Conservation (phyloP, 129 eudicot species). For the Pittosporum tobira region DNA sequence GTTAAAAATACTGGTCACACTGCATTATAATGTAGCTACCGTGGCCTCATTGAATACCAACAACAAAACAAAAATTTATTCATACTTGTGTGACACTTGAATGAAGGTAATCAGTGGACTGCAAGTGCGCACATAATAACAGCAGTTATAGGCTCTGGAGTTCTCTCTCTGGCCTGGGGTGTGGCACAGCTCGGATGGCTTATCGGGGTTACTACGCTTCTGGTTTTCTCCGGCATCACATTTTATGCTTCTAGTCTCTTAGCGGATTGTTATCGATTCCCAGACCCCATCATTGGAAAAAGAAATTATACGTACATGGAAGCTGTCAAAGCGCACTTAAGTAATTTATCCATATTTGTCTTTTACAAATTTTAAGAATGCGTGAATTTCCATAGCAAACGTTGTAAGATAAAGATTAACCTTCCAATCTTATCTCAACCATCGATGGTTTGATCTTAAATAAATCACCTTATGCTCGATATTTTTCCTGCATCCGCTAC, state of each 20-base stretch:
- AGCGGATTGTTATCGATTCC: constrained; percentile 61
- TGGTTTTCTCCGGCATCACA: constrained; percentile 44
- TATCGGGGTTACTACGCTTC: constrained; percentile 45
- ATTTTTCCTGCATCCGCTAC: too few species aligned
- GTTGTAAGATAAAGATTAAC: too few species aligned
- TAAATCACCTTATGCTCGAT: too few species aligned
- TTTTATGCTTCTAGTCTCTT: constrained; percentile 43
- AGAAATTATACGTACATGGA: constrained; percentile 64
- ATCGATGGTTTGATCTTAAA: too few species aligned
- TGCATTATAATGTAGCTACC: too few species aligned
- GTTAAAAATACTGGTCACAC: too few species aligned
- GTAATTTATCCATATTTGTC: constrained; percentile 14
- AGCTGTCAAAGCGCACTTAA: constrained; percentile 51
- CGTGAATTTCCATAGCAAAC: too few species aligned
- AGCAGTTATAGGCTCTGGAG: constrained; percentile 79
- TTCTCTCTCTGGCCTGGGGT: constrained; percentile 71
- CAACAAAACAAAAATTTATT: not conserved
- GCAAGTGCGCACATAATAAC: constrained; percentile 72
- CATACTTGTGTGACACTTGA: not conserved
- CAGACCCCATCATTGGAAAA: constrained; percentile 42
- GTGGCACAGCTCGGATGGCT: constrained; percentile 77
- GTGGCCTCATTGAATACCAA: too few species aligned
- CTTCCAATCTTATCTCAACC: too few species aligned
- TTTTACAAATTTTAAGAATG: not conserved
- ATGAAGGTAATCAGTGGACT: constrained; percentile 44